Evolutionary conservation across 2,329 filamentous ascomycete species (phyloP).

Genomic region (Penicillium sp.): DNA sequence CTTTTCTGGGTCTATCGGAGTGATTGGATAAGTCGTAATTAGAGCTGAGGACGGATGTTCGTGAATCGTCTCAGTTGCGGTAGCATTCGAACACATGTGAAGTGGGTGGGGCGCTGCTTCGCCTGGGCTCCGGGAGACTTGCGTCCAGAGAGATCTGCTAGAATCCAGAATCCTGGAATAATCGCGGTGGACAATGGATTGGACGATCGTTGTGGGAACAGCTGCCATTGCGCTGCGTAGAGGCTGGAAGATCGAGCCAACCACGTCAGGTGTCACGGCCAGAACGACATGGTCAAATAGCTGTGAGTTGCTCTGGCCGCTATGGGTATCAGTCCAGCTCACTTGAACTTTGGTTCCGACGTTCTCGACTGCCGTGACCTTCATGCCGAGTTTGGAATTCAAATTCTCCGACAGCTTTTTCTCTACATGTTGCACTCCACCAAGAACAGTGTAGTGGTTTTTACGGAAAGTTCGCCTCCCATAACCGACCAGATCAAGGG

Average conservation of each 20-base stretch:
- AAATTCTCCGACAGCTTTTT: conserved; percentile 45
- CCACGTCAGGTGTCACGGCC: conserved; percentile 55
- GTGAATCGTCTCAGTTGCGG: conserved; percentile 4
- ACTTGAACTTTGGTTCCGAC: conserved; percentile 19
- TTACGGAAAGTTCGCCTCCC: conserved; percentile 49
- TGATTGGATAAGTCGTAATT: conserved; percentile 7
- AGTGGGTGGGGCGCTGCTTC: conserved; percentile 5
- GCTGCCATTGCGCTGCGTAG: conserved; percentile 26
- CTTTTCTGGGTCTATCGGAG: conserved; percentile 7
- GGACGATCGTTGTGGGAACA: conserved; percentile 42
- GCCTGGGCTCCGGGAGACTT: not conserved
- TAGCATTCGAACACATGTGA: conserved; percentile 6
- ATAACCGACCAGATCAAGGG: conserved; percentile 54
- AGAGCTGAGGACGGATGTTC: conserved; percentile 9
- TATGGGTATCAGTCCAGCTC: conserved; percentile 15
- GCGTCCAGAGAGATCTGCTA: conserved; percentile 8
- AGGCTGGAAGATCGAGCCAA: conserved; percentile 49
- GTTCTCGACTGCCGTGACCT: conserved; percentile 25
- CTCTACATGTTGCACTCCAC: conserved; percentile 53
- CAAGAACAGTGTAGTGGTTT: conserved; percentile 54
- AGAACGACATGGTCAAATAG: conserved; percentile 55
- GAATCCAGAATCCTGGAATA: conserved; percentile 12
- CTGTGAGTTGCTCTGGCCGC: conserved; percentile 29
- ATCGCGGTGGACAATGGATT: conserved; percentile 39
- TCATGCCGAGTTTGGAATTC: conserved; percentile 42